phyloP scores from a whole-genome alignment of 202 grass and related monocot genomes.

The Carex arenaria region DNA sequence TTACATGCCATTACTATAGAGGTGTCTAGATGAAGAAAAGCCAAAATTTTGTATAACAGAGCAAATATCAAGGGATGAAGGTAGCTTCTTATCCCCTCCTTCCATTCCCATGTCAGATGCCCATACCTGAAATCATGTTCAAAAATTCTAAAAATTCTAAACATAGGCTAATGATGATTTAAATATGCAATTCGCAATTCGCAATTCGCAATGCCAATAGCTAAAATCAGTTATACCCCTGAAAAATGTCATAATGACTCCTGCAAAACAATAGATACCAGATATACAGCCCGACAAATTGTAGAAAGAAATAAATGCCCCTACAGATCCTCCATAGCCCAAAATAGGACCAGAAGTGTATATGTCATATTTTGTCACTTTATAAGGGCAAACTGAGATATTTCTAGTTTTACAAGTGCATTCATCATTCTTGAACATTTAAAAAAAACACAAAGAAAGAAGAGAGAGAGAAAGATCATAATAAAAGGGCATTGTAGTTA shows the following conservation, averaged over 20 bases:
- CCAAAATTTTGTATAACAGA: slow-evolving; percentile 67
- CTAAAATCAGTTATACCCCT: not conserved
- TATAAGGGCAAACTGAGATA: not conserved
- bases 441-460: too few species aligned
- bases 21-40: slow-evolving; percentile 54
- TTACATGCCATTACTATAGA: slow-evolving; percentile 70
- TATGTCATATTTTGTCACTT: not conserved
- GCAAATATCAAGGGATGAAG: slow-evolving; percentile 82
- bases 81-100: slow-evolving; percentile 69
- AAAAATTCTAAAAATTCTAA: not conserved
- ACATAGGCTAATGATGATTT: not conserved
- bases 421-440: not conserved
- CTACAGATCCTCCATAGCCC: not conserved
- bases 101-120: slow-evolving; percentile 95
- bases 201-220: not conserved
- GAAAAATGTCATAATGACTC: not conserved
- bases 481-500: not conserved
- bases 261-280: not conserved
- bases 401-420: not conserved
- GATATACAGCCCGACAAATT: not conserved
- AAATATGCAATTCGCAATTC: not conserved
- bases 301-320: not conserved
- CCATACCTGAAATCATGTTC: slow-evolving; percentile 54
- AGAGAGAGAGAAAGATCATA: too few species aligned
- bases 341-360: not conserved